Conservation (phyloP, 768 basidiomycete species). For the Tubosaeta sp. region DNA sequence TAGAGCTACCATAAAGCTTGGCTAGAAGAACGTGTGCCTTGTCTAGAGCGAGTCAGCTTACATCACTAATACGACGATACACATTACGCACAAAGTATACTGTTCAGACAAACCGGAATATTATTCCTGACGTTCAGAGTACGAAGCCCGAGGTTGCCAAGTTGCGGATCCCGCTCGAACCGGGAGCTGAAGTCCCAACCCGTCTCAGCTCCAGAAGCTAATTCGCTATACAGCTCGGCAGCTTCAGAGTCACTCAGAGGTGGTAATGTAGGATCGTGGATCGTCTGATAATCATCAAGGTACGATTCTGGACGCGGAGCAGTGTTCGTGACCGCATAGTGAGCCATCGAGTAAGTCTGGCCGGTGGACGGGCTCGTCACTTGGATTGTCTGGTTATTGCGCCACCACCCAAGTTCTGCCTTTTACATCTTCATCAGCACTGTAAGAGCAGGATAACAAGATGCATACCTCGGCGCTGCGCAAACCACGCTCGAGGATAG, state of each 20-base stretch:
- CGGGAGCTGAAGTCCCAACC: slow-evolving; percentile 48
- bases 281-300: slow-evolving; percentile 71
- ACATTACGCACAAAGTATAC: slow-evolving; percentile 66
- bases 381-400: slow-evolving; percentile 60
- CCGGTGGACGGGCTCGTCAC: slow-evolving; percentile 71
- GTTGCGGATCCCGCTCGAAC: slow-evolving; percentile 35
- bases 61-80: neutral
- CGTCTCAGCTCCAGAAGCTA: slow-evolving; percentile 85
- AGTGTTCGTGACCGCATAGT: slow-evolving; percentile 73
- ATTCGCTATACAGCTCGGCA: slow-evolving; percentile 73
- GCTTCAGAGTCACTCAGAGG: slow-evolving; percentile 57
- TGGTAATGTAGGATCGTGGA: slow-evolving; percentile 58
- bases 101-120: slow-evolving; percentile 77
- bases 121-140: slow-evolving; percentile 66
- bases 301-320: slow-evolving; percentile 91
- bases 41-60: slow-evolving; percentile 38
- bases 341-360: slow-evolving; percentile 60
- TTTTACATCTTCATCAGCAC: slow-evolving; percentile 21
- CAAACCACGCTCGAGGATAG: slow-evolving; percentile 76
- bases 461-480: slow-evolving; percentile 69
- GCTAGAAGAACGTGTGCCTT: slow-evolving; percentile 60
- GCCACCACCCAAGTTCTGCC: slow-evolving; percentile 86
- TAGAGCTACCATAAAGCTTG: slow-evolving; percentile 50
- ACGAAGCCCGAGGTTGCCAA: slow-evolving; percentile 53
- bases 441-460: neutral